Conservation (phyloP, 1,284 basidiomycete genomes). For the Baeospora myosura region DNA sequence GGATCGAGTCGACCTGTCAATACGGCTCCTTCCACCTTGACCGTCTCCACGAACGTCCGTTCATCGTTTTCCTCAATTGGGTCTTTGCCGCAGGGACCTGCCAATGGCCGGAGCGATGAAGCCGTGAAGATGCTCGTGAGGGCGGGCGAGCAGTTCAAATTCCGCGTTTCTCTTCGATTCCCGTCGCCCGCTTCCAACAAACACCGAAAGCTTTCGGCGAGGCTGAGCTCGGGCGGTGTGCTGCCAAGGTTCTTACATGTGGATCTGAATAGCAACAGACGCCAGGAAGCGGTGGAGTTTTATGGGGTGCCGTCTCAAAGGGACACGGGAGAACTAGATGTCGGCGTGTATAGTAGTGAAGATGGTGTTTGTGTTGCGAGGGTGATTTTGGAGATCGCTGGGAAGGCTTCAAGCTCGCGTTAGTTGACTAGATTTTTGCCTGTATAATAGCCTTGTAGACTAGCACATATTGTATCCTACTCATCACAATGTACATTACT, state of each 20-base stretch:
- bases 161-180: slow-evolving; percentile 38
- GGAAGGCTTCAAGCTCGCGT: not conserved
- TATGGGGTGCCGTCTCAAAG: slow-evolving; percentile 43
- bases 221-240: slow-evolving; percentile 43
- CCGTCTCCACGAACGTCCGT: slow-evolving; percentile 32
- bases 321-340: slow-evolving; percentile 49
- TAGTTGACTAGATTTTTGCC: not conserved
- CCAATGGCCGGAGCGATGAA: slow-evolving; percentile 22
- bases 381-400: slow-evolving; percentile 32
- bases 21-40: slow-evolving; percentile 24
- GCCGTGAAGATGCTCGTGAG: slow-evolving; percentile 46
- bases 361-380: slow-evolving; percentile 46
- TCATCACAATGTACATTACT: not conserved
- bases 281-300: slow-evolving; percentile 45
- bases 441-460: not conserved
- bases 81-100: slow-evolving; percentile 36
- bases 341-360: slow-evolving; percentile 48
- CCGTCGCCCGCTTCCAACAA: slow-evolving; percentile 14
- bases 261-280: slow-evolving; percentile 38
- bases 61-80: slow-evolving; percentile 59
- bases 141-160: slow-evolving; percentile 54
- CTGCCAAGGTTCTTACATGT: slow-evolving; percentile 53
- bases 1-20: slow-evolving; percentile 38
- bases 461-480: not conserved
- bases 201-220: slow-evolving; percentile 35